phyloP scores from a whole-genome alignment of 768 basidiomycete genomes.

The Kockovaella imperatae region DNA sequence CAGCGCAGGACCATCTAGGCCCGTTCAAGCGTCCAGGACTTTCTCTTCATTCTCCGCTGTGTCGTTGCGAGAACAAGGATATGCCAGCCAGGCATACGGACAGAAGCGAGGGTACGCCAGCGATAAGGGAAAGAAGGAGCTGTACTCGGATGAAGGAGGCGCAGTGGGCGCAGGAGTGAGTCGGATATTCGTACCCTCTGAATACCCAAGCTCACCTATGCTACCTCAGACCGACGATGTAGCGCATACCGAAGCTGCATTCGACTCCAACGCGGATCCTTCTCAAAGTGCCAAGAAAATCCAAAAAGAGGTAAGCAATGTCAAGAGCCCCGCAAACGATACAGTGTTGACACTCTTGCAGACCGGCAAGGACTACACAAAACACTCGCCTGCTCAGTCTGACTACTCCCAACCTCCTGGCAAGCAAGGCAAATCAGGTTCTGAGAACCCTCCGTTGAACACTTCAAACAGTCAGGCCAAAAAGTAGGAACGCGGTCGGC shows the following conservation, averaged over 20 bases:
- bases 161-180: slow-evolving; percentile 39
- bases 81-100: neutral
- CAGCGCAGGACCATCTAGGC: slow-evolving; percentile 25
- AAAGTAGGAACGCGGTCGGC: slow-evolving; percentile 3
- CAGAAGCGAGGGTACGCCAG: slow-evolving; percentile 32
- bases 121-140: slow-evolving; percentile 40
- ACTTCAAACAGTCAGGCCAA: slow-evolving; percentile 19
- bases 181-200: neutral
- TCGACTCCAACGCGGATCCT: slow-evolving; percentile 34
- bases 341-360: slow-evolving; percentile 8
- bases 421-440: slow-evolving; percentile 22
- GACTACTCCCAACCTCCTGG: slow-evolving; percentile 23
- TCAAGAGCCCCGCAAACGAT: neutral
- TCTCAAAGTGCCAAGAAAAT: slow-evolving; percentile 31
- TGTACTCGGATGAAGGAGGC: slow-evolving; percentile 42
- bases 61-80: no score
- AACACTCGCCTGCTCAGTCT: slow-evolving; percentile 21
- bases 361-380: slow-evolving; percentile 41
- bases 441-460: slow-evolving; percentile 20
- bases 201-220: neutral
- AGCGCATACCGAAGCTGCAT: slow-evolving; percentile 41
- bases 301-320: slow-evolving; percentile 38
- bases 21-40: slow-evolving; percentile 16
- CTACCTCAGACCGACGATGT: slow-evolving; percentile 40
- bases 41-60: slow-evolving; percentile 16